These are phyloP conservation scores for Leishmania turanica DNA, from an alignment of 208 protist species.

Conservation along the genomic window DNA sequence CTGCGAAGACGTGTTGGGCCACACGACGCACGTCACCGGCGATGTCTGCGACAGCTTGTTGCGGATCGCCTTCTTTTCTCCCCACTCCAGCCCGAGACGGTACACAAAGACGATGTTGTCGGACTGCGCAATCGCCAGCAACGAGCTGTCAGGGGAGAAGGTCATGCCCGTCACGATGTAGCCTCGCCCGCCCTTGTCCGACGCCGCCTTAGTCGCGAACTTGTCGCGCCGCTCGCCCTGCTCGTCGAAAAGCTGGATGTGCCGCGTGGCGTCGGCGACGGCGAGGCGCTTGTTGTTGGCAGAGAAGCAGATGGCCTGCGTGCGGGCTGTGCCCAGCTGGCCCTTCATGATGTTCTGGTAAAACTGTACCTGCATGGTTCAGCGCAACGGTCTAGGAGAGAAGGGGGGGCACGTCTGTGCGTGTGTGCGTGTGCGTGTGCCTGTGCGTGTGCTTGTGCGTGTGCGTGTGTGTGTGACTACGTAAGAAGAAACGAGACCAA, in stretches of 20 bases:
- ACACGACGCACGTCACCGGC: conserved; percentile 92
- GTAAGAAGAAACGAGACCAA: neutral
- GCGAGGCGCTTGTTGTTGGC: conserved; percentile 95
- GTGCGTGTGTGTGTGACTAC: neutral
- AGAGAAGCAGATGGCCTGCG: conserved; percentile 93
- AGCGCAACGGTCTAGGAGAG: neutral
- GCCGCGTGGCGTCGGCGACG: conserved; percentile 84
- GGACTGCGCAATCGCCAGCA: conserved; percentile 96
- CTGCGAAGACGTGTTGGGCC: conserved; percentile 89
- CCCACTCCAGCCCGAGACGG: conserved; percentile 96
- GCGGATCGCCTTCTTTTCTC: conserved; percentile 97
- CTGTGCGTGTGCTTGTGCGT: neutral
- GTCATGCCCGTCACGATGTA: conserved; percentile 93
- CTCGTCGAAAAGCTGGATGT: conserved; percentile 96
- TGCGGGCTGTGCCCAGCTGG: conserved; percentile 77
- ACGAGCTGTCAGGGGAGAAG: conserved; percentile 96
- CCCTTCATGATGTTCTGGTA: conserved; percentile 89
- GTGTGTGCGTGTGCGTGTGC: neutral
- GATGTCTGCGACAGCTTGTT: conserved; percentile 95
- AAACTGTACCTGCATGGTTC: conserved; percentile 93
- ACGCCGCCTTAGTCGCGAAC: conserved; percentile 93
- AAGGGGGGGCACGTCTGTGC: neutral
- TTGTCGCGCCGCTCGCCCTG: conserved; percentile 94
- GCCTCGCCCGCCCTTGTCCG: conserved; percentile 82
- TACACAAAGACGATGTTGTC: conserved; percentile 98